phyloP scores from a whole-genome alignment of 176 grass and related monocot genomes.

The Avena sativa region DNA sequence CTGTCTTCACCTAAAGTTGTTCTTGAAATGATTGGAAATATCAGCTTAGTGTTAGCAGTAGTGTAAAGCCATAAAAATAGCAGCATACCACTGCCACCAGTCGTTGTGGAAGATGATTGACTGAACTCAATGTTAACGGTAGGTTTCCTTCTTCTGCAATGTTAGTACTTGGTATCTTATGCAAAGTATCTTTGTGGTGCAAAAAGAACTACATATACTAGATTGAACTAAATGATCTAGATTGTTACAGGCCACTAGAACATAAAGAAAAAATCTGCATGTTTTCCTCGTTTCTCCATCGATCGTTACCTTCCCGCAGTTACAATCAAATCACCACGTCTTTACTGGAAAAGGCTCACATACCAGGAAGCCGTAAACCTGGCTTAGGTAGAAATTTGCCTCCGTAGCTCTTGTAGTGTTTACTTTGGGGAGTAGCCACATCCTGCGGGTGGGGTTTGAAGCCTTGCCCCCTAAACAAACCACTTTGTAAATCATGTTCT shows the following conservation, averaged over 20 bases:
- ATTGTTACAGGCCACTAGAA: background rate
- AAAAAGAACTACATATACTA: background rate
- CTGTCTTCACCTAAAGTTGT: background rate
- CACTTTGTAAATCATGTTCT: background rate
- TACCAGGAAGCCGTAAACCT: background rate
- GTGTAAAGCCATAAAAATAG: conserved; percentile 19
- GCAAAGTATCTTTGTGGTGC: conserved; percentile 27
- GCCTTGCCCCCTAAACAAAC: background rate
- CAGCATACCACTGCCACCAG: background rate
- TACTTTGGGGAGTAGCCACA: background rate
- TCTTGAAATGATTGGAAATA: conserved; percentile 13
- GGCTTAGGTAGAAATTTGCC: background rate
- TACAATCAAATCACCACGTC: background rate
- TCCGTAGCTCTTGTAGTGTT: background rate
- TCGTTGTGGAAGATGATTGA: background rate
- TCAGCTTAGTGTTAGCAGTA: conserved; percentile 22
- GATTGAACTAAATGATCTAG: conserved; percentile 11
- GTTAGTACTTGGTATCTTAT: conserved; percentile 1
- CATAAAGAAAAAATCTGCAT: conserved; percentile 3
- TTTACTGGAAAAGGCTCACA: background rate
- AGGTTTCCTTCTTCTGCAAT: background rate
- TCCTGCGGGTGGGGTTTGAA: background rate
- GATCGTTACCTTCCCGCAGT: conserved; percentile 7
- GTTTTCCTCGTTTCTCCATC: background rate
- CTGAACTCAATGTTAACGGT: background rate